A percentile compares a stretch with the other conserved stretches of the same genome.
Evolutionary conservation across 768 basidiomycete genomes (phyloP).

Genomic region (Leucogyrophana mollusca): DNA sequence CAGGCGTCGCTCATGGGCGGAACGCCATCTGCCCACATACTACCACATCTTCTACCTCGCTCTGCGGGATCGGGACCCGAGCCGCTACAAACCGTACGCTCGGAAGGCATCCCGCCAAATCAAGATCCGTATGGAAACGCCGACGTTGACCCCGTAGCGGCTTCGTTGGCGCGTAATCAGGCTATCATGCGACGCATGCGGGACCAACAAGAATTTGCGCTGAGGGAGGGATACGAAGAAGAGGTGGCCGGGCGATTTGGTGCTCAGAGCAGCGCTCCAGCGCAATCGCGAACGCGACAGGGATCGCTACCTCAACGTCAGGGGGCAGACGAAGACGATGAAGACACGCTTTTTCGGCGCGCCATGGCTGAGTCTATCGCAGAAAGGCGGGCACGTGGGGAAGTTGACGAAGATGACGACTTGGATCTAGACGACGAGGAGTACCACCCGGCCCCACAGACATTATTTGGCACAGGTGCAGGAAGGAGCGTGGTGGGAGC

Average conservation of each 20-base stretch:
- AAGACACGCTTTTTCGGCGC: slow-evolving; percentile 56
- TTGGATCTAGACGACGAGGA: slow-evolving; percentile 21
- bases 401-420: slow-evolving; percentile 23
- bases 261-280: slow-evolving; percentile 8
- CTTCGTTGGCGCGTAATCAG: slow-evolving; percentile 66
- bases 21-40: too few relatives aligned
- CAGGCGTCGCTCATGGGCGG: slow-evolving; percentile 68
- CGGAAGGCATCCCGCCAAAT: slow-evolving; percentile 21
- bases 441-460: slow-evolving; percentile 4
- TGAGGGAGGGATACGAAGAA: slow-evolving; percentile 54
- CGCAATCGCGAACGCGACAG: not conserved
- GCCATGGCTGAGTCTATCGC: slow-evolving; percentile 30
- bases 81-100: too few relatives aligned
- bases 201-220: slow-evolving; percentile 64
- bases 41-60: too few relatives aligned
- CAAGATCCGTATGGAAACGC: slow-evolving; percentile 29
- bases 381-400: slow-evolving; percentile 13
- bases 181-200: slow-evolving; percentile 62
- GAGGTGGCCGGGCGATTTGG: slow-evolving; percentile 29
- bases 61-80: too few relatives aligned
- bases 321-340: slow-evolving; percentile 34
- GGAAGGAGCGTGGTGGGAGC: slow-evolving; percentile 9
- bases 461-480: not conserved
- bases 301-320: not conserved
- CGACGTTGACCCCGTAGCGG: slow-evolving; percentile 54